Evolutionary conservation across 1,139 yeast genomes (phyloP), one percentile per base, ranked within the genome.

Genomic region (Lodderomyces margitis): DNA sequence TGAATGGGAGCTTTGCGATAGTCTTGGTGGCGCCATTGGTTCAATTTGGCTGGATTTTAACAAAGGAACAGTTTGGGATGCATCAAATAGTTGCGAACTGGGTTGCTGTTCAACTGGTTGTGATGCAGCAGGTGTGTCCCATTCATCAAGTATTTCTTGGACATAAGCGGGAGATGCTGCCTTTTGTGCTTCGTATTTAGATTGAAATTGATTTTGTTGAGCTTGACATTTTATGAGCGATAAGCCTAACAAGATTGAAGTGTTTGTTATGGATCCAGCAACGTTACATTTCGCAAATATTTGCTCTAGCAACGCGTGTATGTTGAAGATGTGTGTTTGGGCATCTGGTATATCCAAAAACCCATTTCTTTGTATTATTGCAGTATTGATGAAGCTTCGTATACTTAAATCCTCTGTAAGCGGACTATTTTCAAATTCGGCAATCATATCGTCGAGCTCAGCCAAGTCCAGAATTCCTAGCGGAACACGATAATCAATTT

Each of bases 391-490:
- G 4, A 47, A 38, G 38, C 51, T 51, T 17, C 31, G 38, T 14
- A 51, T 25, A 21, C 47, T 45, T 5, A 74, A 52, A 0, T 53
- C 59, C 37, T 66, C 61, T 2, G 55, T 47, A 4, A 53, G 48
- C 48, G 66, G 73, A 47, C 66, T 72, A 2, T 52, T 61, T 15
- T 58, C 54, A 25, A 80, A 55, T 47, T 80, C 83, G 3, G 61
- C 64, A 20, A 80, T 46, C 82, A 80, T 74, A 17, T 71, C 62
- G 41, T 75, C 79, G 28, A 77, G 58, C 48, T 78, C 82, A 1
- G 54, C 53, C 3, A 74, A 44, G 37, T 70, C 68, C 3, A 51
- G 44, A 2, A 74, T 52, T 3, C 40, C 33, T 4, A 50, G 41
- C 1, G 71, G 70, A 8, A 58, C 44, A 9, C 46, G 47, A 5